These are phyloP conservation scores for Heteromeles arbutifolia DNA, from an alignment of 306 rosid genomes.

Conservation along the genomic window DNA sequence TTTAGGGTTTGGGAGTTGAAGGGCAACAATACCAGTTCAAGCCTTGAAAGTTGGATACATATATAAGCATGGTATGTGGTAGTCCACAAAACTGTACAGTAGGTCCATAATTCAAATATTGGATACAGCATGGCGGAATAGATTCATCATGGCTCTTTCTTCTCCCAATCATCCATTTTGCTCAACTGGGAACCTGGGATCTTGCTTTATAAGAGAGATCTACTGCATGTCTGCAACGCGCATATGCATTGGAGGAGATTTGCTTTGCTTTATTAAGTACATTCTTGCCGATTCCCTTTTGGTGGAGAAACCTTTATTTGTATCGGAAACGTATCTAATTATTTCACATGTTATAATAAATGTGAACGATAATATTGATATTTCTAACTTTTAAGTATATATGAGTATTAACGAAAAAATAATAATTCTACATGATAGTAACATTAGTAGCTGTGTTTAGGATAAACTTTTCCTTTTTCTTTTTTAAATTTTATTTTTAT, in stretches of 20 bases:
- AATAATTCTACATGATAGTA: too few relatives aligned
- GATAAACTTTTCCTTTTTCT: background rate
- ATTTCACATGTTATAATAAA: too few relatives aligned
- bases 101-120: conserved; percentile 1
- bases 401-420: too few relatives aligned
- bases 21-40: background rate
- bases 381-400: too few relatives aligned
- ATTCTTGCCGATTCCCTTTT: background rate
- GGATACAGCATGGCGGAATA: background rate
- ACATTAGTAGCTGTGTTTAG: too few relatives aligned
- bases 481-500: background rate
- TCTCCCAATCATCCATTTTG: background rate
- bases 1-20: background rate
- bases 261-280: background rate
- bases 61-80: background rate
- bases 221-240: background rate
- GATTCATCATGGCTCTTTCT: background rate
- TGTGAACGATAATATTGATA: too few relatives aligned
- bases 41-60: conserved; percentile 2
- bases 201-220: background rate
- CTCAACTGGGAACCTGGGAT: background rate
- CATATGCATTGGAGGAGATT: background rate
- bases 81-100: background rate
- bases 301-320: background rate
- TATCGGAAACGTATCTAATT: background rate